Base-by-base conservation (phyloP, 108 stramenopile genomes). In the Nitzschia sp. region DNA sequence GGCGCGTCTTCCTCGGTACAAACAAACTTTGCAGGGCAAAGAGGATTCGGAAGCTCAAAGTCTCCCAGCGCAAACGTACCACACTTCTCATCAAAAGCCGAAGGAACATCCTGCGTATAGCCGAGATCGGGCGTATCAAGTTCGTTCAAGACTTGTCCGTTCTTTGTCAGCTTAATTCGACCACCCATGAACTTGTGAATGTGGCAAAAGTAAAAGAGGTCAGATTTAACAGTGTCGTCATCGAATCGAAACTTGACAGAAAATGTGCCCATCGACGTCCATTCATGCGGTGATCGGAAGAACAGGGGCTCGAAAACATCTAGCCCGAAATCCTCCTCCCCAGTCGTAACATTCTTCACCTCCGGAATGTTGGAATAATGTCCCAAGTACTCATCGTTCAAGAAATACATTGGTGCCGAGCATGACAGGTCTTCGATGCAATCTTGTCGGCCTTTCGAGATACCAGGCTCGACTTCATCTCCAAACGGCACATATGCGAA, bases 131-230 rank as follows among this genome's bases (percentile, higher is more conserved):
- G 69, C 9, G 1, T 38, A 31, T 71, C 30, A 17, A 27, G 36
- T 32, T 23, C 33, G 34, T 53, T 61, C 19, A 75, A 13, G 1
- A 29, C 28, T 27, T 45, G 29, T 5, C 71, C 58, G 47, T 64
- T 26, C 1, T 46, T 11, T n/a, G 19, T 21, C 31, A 93, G 73
- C 65, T 87, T 80, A 73, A 93, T 93, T 8, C 89, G 63, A 2
- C 86, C 74, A 32, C 52, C 25, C 74, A 75, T 75, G 46, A 58
- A 66, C 36, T 75, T n/a, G 41, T 73, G 67, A 48, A 71, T 74
- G 68, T 96, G 96, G 71, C 96, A 96, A 63, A 95, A 96, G 75
- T 94, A 94, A 62, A 96, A 96, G 30, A 96, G 85, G 68, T 96
- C 96, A 65, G 84, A 47, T 4, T 60, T 59, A 52, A 65, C 81